phyloP scores from a whole-genome alignment of 768 basidiomycete genomes.

The Dictyophora rubrovolvata region DNA sequence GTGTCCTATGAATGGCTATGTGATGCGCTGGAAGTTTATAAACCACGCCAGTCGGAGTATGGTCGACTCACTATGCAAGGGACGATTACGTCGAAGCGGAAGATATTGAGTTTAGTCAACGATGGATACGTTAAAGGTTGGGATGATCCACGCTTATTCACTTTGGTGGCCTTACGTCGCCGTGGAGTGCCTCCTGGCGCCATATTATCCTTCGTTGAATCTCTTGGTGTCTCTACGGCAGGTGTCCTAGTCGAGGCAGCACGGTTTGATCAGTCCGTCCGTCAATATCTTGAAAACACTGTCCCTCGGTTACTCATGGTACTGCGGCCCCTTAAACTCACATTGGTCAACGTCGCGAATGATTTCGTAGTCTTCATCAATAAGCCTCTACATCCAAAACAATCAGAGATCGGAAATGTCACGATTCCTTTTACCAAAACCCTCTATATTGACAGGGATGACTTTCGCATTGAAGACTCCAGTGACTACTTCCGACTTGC shows the following conservation, averaged over 20 bases:
- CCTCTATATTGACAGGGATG: slow-evolving; percentile 86
- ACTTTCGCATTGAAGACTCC: slow-evolving; percentile 86
- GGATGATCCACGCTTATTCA: slow-evolving; percentile 97
- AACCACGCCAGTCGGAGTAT: slow-evolving; percentile 93
- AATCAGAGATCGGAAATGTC: slow-evolving; percentile 75
- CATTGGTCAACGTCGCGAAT: slow-evolving; percentile 81
- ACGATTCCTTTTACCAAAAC: slow-evolving; percentile 78
- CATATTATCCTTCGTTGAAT: slow-evolving; percentile 84
- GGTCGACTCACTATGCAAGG: slow-evolving; percentile 89
- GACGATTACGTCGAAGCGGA: slow-evolving; percentile 94
- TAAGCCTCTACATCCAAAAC: slow-evolving; percentile 91
- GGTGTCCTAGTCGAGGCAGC: slow-evolving; percentile 73
- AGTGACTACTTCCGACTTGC: slow-evolving; percentile 96
- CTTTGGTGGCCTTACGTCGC: slow-evolving; percentile 88
- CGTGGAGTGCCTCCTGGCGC: slow-evolving; percentile 97
- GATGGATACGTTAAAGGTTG: slow-evolving; percentile 80
- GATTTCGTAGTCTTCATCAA: slow-evolving; percentile 76
- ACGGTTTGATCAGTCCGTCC: slow-evolving; percentile 84
- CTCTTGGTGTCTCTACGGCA: slow-evolving; percentile 86
- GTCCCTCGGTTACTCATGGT: slow-evolving; percentile 90
- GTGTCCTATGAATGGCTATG: slow-evolving; percentile 99
- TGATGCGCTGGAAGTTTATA: slow-evolving; percentile 94
- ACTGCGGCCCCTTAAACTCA: slow-evolving; percentile 79
- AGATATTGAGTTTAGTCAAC: slow-evolving; percentile 81
- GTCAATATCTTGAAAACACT: slow-evolving; percentile 80